A percentile compares a stretch with the other conserved stretches of the same genome.
These are phyloP conservation scores for Colletotrichum incanum DNA, from an alignment of 2,329 filamentous ascomycete genomes.

Conservation along the genomic window DNA sequence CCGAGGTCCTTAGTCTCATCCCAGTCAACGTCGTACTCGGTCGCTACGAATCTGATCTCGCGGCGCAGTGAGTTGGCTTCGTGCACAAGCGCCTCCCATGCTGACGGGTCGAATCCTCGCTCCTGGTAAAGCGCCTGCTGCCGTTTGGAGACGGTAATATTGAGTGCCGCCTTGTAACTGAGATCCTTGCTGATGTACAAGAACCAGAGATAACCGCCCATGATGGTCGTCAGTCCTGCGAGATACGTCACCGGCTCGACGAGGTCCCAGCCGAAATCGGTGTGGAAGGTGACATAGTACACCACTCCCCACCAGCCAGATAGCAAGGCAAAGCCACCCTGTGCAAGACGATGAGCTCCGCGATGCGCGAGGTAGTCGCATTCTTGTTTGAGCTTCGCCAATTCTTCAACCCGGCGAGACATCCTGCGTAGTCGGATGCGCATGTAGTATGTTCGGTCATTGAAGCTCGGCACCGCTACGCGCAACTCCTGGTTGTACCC, in stretches of 20 bases:
- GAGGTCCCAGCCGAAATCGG: slow-evolving; percentile 88
- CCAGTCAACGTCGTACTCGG: slow-evolving; percentile 94
- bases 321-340: slow-evolving; percentile 83
- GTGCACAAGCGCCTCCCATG: slow-evolving; percentile 85
- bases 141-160: slow-evolving; percentile 85
- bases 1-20: slow-evolving; percentile 83
- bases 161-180: slow-evolving; percentile 88
- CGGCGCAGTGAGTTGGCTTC: slow-evolving; percentile 83
- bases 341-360: slow-evolving; percentile 83
- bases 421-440: slow-evolving; percentile 82
- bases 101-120: slow-evolving; percentile 81
- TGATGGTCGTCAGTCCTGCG: slow-evolving; percentile 87
- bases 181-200: slow-evolving; percentile 93
- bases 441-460: slow-evolving; percentile 91
- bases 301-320: slow-evolving; percentile 87
- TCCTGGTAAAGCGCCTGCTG: slow-evolving; percentile 83
- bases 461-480: slow-evolving; percentile 88
- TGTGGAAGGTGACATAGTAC: slow-evolving; percentile 80
- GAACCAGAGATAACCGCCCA: slow-evolving; percentile 94
- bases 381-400: slow-evolving; percentile 83
- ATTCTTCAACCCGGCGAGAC: slow-evolving; percentile 76
- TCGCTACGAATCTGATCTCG: slow-evolving; percentile 85
- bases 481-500: slow-evolving; percentile 76
- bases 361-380: slow-evolving; percentile 85
- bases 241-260: slow-evolving; percentile 95